Conservation (phyloP, 371 early-diverging fungal species). For the Chytridium lagenaria region DNA sequence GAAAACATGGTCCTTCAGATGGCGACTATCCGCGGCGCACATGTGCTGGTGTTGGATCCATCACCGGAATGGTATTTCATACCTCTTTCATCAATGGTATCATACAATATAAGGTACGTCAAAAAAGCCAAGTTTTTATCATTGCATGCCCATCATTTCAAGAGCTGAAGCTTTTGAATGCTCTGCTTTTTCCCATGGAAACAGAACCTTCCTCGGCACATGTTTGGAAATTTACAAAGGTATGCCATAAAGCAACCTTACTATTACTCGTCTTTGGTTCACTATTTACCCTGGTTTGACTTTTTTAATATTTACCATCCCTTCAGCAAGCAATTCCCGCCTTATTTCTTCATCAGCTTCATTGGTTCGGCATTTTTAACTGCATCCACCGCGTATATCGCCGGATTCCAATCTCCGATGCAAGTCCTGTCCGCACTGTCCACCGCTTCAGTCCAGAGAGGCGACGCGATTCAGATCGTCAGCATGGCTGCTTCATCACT, state of each 20-base stretch:
- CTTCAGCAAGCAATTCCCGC: slow-evolving; percentile 23
- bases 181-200: no score
- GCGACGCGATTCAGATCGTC: slow-evolving; percentile 1
- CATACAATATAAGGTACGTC: slow-evolving; percentile 25
- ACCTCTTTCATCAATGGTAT: slow-evolving; percentile 23
- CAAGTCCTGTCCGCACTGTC: not conserved
- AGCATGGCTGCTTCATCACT: slow-evolving; percentile 6
- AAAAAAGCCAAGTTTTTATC: not conserved
- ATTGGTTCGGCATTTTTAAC: slow-evolving; percentile 11
- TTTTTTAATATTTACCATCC: no score
- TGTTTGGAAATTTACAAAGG: slow-evolving; percentile 25
- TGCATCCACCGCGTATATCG: slow-evolving; percentile 3
- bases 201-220: slow-evolving; percentile 16
- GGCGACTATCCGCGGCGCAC: not conserved
- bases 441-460: not conserved
- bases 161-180: no score
- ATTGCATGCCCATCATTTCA: no score
- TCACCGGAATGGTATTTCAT: slow-evolving; percentile 26
- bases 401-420: not conserved
- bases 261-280: no score
- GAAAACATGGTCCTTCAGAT: not conserved
- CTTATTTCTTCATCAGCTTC: slow-evolving; percentile 15
- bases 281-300: no score
- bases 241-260: no score
- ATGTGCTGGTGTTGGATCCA: slow-evolving; percentile 9